phyloP scores from a whole-genome alignment of 371 early-diverging fungal genomes.

The Batrachochytrium dendrobatidis region DNA sequence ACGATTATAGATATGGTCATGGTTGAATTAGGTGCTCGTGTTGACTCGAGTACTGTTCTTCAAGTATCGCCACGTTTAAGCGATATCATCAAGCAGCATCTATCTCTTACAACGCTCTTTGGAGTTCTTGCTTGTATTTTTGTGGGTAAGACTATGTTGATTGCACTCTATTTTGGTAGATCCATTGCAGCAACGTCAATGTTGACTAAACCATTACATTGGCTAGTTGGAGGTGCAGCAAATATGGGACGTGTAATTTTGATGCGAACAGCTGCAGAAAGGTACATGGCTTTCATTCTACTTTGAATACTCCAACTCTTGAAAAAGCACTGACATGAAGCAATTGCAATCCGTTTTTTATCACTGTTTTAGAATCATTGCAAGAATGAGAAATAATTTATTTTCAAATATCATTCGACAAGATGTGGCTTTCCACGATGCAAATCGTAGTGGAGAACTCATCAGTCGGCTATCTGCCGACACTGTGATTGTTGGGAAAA shows the following conservation, averaged over 20 bases:
- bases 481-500: slow-evolving; percentile 25
- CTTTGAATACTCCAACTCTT: too few relatives aligned
- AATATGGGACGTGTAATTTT: slow-evolving; percentile 69
- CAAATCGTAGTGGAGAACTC: slow-evolving; percentile 66
- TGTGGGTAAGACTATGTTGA: background rate
- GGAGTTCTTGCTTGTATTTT: background rate
- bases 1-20: slow-evolving; percentile 61
- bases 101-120: background rate
- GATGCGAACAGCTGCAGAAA: slow-evolving; percentile 65
- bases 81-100: background rate
- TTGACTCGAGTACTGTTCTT: background rate
- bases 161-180: too few relatives aligned
- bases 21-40: background rate
- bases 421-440: slow-evolving; percentile 69
- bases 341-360: background rate
- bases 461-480: slow-evolving; percentile 68
- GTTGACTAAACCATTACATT: background rate
- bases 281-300: slow-evolving; percentile 39
- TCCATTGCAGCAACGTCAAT: too few relatives aligned
- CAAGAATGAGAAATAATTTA: background rate
- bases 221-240: slow-evolving; percentile 57
- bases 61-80: background rate
- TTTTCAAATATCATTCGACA: slow-evolving; percentile 35
- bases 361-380: background rate
- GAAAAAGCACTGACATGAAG: too few relatives aligned